Base-by-base conservation (phyloP, 345 rosid genomes). In the Linum tenue region DNA sequence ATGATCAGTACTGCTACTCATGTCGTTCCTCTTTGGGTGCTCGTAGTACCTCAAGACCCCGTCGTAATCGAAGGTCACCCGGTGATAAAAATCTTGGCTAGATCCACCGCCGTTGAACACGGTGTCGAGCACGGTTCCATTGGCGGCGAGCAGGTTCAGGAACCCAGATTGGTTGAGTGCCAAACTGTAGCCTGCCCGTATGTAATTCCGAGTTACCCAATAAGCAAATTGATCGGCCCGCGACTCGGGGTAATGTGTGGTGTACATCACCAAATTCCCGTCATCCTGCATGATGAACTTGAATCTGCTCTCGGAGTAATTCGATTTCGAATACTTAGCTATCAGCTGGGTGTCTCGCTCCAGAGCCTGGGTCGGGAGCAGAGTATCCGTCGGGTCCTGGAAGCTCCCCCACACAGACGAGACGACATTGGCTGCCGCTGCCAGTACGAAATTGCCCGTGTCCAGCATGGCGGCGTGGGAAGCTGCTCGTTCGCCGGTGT, bases 341-440 rank as follows among this genome's bases (percentile, higher is more conserved):
- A 63, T 4, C 5, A 84, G 73, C 39, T 57, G 12, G 11, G 7
- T 17, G 4, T 62, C 75, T 6, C 1, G 43, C 1, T 61, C 57
- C 69, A 84, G 10, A 2, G 17, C 65, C 73, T 85, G 87, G 2
- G 74, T 69, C 53, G 91, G 88, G 31, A 86, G 51, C 3, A 86
- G 37, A 1, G 86, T 81, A 14, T 88, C 89, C 0, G 91, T 79
- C 12, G 91, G 89, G 6, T 74, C 2, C 40, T 37, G 70, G 67
- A 82, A 88, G 48, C 79, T 81, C 63, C 77, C 66, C 89, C 95
- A 82, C 64, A 85, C 1, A 43, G 5, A n/a, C 38, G 0, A 15
- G 15, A 66, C 64, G 3, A 62, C 70, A 16, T 15, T 5, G 41
- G 59, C 48, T 6, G 63, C 60, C 0, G 31, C 31, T 22, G 17